These are phyloP conservation scores for Solanum hybrid DNA, from an alignment of 305 asterid species.

Conservation along the genomic window DNA sequence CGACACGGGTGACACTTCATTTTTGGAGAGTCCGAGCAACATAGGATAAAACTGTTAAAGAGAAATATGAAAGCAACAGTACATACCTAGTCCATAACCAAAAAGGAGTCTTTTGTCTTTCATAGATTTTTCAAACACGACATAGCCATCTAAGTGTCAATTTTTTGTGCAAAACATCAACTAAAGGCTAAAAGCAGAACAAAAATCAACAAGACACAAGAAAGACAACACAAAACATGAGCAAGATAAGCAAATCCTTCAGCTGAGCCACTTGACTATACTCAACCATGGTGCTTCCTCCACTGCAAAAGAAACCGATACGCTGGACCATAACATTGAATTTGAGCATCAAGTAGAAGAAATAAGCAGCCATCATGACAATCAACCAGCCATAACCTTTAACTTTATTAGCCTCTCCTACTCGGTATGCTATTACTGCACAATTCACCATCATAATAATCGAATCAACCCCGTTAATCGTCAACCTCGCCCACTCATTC, in stretches of 20 bases:
- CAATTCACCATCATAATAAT: constrained; percentile 12
- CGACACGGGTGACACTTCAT: not conserved
- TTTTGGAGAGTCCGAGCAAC: not conserved
- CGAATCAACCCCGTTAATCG: constrained; percentile 10
- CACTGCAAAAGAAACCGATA: not conserved
- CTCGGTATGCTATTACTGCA: not conserved
- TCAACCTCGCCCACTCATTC: constrained; percentile 2
- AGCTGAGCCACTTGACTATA: not conserved
- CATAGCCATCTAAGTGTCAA: not conserved
- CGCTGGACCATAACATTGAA: not conserved
- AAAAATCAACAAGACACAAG: not conserved
- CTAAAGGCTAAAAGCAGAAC: not conserved
- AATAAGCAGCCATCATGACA: constrained; percentile 16
- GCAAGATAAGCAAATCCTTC: constrained; percentile 5
- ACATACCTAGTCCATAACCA: not conserved
- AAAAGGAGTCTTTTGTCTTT: not conserved
- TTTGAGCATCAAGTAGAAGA: constrained; percentile 11
- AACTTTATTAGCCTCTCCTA: not conserved
- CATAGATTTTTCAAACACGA: not conserved
- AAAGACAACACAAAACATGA: constrained; percentile 6
- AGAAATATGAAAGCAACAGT: not conserved
- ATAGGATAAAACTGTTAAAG: not conserved
- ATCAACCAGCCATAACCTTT: constrained; percentile 15
- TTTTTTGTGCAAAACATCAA: not conserved
- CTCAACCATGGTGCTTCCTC: not conserved